Conservation (phyloP, 805 yeast genomes). For the Pichia cabralensis region DNA sequence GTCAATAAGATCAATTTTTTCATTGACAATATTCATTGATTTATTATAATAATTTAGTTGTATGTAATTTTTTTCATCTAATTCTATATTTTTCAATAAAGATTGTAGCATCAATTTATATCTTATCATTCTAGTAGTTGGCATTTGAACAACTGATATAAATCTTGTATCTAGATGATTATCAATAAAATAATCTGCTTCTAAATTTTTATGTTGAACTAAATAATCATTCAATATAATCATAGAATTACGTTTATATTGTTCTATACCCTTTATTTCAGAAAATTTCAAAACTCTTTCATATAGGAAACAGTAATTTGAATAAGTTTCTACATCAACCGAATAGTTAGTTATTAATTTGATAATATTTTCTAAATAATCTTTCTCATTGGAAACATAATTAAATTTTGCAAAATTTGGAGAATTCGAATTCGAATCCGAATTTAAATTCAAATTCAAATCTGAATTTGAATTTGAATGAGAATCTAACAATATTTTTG, state of each 20-base stretch:
- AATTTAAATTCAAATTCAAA: conserved; percentile 4
- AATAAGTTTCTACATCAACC: conserved; percentile 18
- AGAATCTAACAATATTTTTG: conserved; percentile 3
- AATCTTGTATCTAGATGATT: conserved; percentile 42
- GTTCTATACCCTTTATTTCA: conserved; percentile 16
- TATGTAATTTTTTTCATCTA: conserved; percentile 12
- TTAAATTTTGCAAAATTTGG: conserved; percentile 17
- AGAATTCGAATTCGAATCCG: conserved; percentile 15
- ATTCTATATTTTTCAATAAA: conserved; percentile 20
- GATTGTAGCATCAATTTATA: conserved; percentile 43
- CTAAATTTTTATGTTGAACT: conserved; percentile 14
- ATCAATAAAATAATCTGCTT: conserved; percentile 25
- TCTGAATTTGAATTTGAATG: conserved; percentile 5
- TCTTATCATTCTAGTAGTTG: conserved; percentile 39
- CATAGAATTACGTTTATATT: conserved; percentile 16
- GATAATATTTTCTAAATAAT: conserved; percentile 13
- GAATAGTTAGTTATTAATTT: conserved; percentile 13
- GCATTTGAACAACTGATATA: conserved; percentile 42
- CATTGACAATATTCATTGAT: conserved; percentile 14
- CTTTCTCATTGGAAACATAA: conserved; percentile 16
- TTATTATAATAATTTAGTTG: conserved; percentile 20
- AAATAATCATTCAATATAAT: conserved; percentile 20
- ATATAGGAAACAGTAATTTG: conserved; percentile 19
- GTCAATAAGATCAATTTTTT: conserved; percentile 17
- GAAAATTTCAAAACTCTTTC: conserved; percentile 17